These are phyloP conservation scores for Tremella yokohamensis DNA, from an alignment of 768 basidiomycete species.

Conservation along the genomic window DNA sequence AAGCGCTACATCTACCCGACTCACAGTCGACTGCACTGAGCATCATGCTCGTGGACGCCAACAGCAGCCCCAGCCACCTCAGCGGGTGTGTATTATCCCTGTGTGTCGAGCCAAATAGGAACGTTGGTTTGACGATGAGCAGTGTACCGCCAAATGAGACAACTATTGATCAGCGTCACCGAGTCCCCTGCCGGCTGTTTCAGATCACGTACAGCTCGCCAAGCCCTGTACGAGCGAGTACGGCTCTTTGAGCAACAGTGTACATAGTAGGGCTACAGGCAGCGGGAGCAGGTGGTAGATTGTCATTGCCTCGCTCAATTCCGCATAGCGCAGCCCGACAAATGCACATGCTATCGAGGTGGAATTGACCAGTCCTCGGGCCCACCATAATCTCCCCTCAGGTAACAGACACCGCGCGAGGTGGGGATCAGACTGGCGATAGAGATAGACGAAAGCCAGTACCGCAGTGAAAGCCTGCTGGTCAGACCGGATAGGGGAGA, in stretches of 20 bases:
- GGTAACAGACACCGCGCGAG: background rate
- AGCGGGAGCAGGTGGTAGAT: background rate
- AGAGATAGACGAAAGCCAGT: background rate
- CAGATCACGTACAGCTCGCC: background rate
- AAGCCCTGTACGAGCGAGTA: background rate
- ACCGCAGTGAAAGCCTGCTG: background rate
- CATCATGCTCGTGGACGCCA: background rate
- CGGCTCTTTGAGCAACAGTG: background rate
- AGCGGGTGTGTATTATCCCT: background rate
- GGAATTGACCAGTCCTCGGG: background rate
- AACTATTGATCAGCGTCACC: background rate
- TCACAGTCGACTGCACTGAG: slow-evolving; percentile 8
- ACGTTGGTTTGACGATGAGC: slow-evolving; percentile 5
- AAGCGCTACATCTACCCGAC: background rate
- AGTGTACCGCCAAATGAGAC: slow-evolving; percentile 2
- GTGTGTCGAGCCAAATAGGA: background rate
- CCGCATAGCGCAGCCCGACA: background rate
- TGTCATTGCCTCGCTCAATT: background rate
- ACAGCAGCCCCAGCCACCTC: background rate
- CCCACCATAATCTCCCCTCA: background rate
- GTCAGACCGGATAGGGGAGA: background rate
- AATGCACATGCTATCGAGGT: background rate
- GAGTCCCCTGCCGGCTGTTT: background rate
- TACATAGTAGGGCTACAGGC: background rate
- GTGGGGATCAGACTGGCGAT: background rate